Evolutionary conservation across 345 rosid species (phyloP), one percentile per base, ranked within the genome.

Genomic region (Euphorbia lathyris): DNA sequence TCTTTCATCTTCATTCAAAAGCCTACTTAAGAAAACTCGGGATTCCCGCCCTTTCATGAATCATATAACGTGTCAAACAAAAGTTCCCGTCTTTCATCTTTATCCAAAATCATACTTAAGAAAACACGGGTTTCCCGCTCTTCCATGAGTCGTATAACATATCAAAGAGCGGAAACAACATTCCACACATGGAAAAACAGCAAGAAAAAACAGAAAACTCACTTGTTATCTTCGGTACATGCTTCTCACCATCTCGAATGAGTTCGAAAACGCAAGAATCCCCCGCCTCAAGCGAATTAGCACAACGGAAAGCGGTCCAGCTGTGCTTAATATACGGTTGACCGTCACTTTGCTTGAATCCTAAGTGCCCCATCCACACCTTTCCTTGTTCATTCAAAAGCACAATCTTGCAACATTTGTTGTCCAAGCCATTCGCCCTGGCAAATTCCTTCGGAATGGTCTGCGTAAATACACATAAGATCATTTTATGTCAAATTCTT

Each of bases 271-370:
- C 3, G 42, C 51, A 65, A 48, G 57, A 7, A n/a, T 73, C 71
- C 16, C 76, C 66, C 4, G 29, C 20, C 50, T 66, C 34, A 3
- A 73, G 55, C 12, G 38, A 19, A 58, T 73, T 66, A 14, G 27
- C 71, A 16, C 1, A 0, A 20, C 65, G 47, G 34, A 73, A 73
- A 47, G 60, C 65, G 4, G 3, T 12, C 76, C 71, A 73, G 19
- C 61, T 65, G 8, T 32, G n/a, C 22, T 25, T 50, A 32, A 66
- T 20, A 34, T 58, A 48, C 32, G 8, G 27, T 32, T 11, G 36
- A 9, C 48, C 14, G 19, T 50, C 32, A 2, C 16, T 20, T 0
- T 47, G 50, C 8, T 43, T 47, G 66, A 50, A 8, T 7, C 26
- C 29, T 14, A 58, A 22, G 57, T 8, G 9, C 3, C 57, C 71